These are phyloP conservation scores for Yamadazyma blattariae DNA, from an alignment of 1,139 yeast genomes.

Conservation along the genomic window DNA sequence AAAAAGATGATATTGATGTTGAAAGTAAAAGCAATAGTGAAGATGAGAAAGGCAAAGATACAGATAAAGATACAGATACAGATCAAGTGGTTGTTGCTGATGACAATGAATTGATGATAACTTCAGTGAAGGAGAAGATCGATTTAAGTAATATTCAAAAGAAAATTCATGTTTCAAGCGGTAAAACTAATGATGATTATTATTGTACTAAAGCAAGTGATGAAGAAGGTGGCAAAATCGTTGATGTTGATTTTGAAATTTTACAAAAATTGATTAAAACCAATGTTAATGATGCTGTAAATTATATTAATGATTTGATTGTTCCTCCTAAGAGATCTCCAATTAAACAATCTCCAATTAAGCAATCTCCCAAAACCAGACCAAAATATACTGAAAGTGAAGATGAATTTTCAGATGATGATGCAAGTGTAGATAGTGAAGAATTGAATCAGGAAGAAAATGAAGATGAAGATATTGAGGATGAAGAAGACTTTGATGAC, in stretches of 20 bases:
- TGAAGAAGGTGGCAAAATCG: slow-evolving; percentile 25
- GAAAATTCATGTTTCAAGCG: slow-evolving; percentile 1
- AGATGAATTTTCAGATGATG: background rate
- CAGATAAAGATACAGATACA: too few species aligned
- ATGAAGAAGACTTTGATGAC: slow-evolving; percentile 7
- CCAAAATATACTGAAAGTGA: slow-evolving; percentile 3
- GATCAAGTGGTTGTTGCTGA: too few species aligned
- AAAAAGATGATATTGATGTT: slow-evolving; percentile 2
- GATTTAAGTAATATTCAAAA: slow-evolving; percentile 15
- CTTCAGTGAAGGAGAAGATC: slow-evolving; percentile 37
- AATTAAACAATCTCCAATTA: too few species aligned
- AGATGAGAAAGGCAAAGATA: too few species aligned
- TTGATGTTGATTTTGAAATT: slow-evolving; percentile 3
- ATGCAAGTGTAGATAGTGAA: background rate
- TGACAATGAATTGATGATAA: slow-evolving; percentile 39
- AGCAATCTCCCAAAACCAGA: too few species aligned
- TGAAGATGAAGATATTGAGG: slow-evolving; percentile 3
- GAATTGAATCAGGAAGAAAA: slow-evolving; percentile 1
- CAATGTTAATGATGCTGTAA: slow-evolving; percentile 1
- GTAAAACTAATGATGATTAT: background rate
- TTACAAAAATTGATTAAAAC: too few species aligned
- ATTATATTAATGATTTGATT: slow-evolving; percentile 1
- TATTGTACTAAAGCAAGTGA: slow-evolving; percentile 38
- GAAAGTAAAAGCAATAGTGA: too few species aligned
- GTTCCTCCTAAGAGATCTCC: too few species aligned